A percentile compares a stretch with the other conserved stretches of the same genome.
phyloP scores from a whole-genome alignment of 1,284 basidiomycete species.

The Cryptococcus hybrid region DNA sequence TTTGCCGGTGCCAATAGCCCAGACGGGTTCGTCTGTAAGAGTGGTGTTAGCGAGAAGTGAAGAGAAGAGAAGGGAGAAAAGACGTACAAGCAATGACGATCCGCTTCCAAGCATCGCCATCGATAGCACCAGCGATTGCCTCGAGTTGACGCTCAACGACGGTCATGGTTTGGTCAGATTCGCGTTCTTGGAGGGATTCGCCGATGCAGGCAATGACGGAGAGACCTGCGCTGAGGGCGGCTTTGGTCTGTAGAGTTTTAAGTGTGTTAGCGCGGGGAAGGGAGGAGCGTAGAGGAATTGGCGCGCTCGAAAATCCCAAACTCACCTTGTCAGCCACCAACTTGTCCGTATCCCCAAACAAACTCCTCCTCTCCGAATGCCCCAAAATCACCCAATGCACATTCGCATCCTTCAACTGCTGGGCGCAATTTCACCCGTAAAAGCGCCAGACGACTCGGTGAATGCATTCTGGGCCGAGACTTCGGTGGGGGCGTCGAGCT shows the following conservation, averaged over 20 bases:
- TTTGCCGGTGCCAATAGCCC: slow-evolving; percentile 98
- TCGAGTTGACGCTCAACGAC: slow-evolving; percentile 83
- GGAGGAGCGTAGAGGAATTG: too few species aligned
- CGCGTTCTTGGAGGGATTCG: slow-evolving; percentile 88
- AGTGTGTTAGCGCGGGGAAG: neutral
- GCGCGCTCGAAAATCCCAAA: neutral
- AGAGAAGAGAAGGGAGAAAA: neutral
- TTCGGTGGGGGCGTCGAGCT: slow-evolving; percentile 63
- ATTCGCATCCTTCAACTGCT: slow-evolving; percentile 78
- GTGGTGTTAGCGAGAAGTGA: too few species aligned
- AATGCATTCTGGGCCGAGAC: slow-evolving; percentile 93
- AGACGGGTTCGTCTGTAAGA: slow-evolving; percentile 74
- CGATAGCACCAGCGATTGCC: slow-evolving; percentile 65
- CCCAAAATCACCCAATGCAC: slow-evolving; percentile 95
- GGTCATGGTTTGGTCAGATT: slow-evolving; percentile 70
- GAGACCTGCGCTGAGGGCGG: slow-evolving; percentile 70
- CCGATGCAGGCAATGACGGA: slow-evolving; percentile 95
- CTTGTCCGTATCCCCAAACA: slow-evolving; percentile 86
- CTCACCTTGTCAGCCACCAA: slow-evolving; percentile 82
- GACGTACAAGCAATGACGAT: slow-evolving; percentile 67
- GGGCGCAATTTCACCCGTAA: slow-evolving; percentile 92
- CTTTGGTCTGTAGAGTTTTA: slow-evolving; percentile 55
- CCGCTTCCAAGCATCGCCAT: neutral
- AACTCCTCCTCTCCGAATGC: slow-evolving; percentile 93
- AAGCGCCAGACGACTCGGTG: slow-evolving; percentile 81